These are phyloP conservation scores for Juglanconis sp. DNA, from an alignment of 2,329 filamentous ascomycete species.

Conservation along the genomic window DNA sequence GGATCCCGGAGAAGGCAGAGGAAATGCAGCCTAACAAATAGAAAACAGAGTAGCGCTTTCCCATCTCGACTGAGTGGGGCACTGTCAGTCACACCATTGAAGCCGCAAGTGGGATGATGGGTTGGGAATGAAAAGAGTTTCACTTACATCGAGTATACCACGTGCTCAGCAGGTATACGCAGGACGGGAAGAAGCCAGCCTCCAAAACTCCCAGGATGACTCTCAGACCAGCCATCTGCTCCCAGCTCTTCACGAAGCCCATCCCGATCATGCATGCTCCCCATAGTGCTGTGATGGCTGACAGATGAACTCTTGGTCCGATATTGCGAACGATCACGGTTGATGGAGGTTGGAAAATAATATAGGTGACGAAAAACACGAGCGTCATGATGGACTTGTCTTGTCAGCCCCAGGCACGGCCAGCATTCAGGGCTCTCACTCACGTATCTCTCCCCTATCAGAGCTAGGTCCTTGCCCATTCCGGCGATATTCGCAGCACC, in stretches of 20 bases:
- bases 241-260: constrained; percentile 56
- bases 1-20: constrained; percentile 63
- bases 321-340: constrained; percentile 66
- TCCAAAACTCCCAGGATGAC: constrained; percentile 63
- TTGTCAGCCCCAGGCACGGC: background rate
- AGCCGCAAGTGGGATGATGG: background rate
- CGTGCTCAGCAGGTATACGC: constrained; percentile 68
- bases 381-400: constrained; percentile 32
- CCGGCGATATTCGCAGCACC: constrained; percentile 71
- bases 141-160: constrained; percentile 66
- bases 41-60: constrained; percentile 66
- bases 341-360: constrained; percentile 68
- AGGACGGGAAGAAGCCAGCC: constrained; percentile 69
- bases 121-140: background rate
- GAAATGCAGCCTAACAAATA: constrained; percentile 67
- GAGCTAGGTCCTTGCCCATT: constrained; percentile 45
- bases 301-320: constrained; percentile 57
- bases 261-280: constrained; percentile 62
- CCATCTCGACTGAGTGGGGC: constrained; percentile 54
- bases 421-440: constrained; percentile 18
- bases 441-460: constrained; percentile 46
- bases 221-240: constrained; percentile 51
- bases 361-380: constrained; percentile 72
- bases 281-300: constrained; percentile 55
- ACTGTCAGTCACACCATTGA: background rate